phyloP scores from a whole-genome alignment of 805 yeast species.

The Yamadazyma takamatsuzukensis region DNA sequence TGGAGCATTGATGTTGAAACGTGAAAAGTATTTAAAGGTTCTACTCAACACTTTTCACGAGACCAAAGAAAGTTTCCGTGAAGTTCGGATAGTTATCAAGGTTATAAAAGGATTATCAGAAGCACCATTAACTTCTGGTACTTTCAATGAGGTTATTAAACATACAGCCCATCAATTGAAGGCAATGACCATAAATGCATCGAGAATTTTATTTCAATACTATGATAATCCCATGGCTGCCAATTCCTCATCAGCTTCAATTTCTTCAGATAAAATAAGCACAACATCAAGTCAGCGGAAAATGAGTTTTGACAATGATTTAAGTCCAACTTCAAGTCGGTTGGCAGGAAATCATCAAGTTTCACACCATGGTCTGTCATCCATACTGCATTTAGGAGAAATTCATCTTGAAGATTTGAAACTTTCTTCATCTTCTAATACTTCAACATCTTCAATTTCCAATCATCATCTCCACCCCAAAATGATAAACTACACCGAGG shows the following conservation, averaged over 20 bases:
- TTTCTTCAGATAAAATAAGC: conserved; percentile 11
- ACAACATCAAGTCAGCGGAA: conserved; percentile 4
- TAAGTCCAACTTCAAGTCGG: conserved; percentile 6
- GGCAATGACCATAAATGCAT: conserved; percentile 22
- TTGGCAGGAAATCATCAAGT: conserved; percentile 1
- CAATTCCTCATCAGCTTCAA: conserved; percentile 14
- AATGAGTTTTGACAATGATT: conserved; percentile 11
- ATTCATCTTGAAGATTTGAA: conserved; percentile 11
- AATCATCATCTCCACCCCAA: conserved; percentile 1
- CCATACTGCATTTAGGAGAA: not conserved
- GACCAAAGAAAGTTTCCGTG: conserved; percentile 20
- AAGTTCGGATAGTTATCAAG: conserved; percentile 23
- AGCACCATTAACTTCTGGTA: conserved; percentile 15
- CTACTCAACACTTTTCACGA: conserved; percentile 21
- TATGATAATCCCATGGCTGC: conserved; percentile 9
- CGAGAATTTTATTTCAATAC: conserved; percentile 20
- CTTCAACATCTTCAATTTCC: not conserved
- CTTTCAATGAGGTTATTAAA: conserved; percentile 22
- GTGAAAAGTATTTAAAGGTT: conserved; percentile 24
- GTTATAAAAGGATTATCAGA: conserved; percentile 29
- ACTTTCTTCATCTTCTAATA: conserved; percentile 5
- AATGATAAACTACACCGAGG: conserved; percentile 18
- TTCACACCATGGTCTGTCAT: not conserved
- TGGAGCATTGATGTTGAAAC: conserved; percentile 34
- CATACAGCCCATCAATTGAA: conserved; percentile 22